These are phyloP conservation scores for Xeromyces bisporus DNA, from an alignment of 495 filamentous ascomycete genomes.

Conservation along the genomic window DNA sequence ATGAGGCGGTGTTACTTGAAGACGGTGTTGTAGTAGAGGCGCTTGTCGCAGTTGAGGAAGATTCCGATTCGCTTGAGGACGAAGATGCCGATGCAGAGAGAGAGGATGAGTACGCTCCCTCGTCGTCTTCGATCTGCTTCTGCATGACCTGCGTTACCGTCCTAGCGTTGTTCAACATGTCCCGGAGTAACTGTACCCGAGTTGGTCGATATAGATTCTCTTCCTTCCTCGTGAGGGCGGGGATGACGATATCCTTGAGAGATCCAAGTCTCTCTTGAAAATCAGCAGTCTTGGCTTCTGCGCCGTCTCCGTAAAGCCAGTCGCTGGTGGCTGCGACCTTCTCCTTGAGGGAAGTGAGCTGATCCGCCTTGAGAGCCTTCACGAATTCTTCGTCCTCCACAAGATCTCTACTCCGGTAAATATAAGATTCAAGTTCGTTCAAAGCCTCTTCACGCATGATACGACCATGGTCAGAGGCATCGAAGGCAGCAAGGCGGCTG, in stretches of 20 bases:
- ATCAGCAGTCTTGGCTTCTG: slow-evolving; percentile 49
- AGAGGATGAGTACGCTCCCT: slow-evolving; percentile 23
- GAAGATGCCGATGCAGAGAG: slow-evolving; percentile 15
- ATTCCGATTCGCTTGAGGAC: slow-evolving; percentile 10
- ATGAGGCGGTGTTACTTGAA: slow-evolving; percentile 9
- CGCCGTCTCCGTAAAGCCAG: slow-evolving; percentile 82
- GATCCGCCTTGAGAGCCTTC: slow-evolving; percentile 43
- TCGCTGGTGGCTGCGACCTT: slow-evolving; percentile 53
- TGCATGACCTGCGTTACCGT: slow-evolving; percentile 29
- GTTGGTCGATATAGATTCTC: slow-evolving; percentile 51
- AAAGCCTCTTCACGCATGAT: slow-evolving; percentile 68
- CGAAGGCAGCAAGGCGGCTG: slow-evolving; percentile 61
- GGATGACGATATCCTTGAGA: slow-evolving; percentile 51
- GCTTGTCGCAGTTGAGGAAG: slow-evolving; percentile 7
- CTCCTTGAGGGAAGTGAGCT: slow-evolving; percentile 43
- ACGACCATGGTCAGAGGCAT: slow-evolving; percentile 62
- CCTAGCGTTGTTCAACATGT: slow-evolving; percentile 38
- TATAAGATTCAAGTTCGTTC: slow-evolving; percentile 87
- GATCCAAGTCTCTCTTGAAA: slow-evolving; percentile 56
- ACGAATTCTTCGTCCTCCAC: slow-evolving; percentile 60
- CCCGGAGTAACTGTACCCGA: slow-evolving; percentile 43
- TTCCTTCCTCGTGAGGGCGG: slow-evolving; percentile 48
- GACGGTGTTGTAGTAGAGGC: slow-evolving; percentile 6
- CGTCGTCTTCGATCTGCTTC: slow-evolving; percentile 25
- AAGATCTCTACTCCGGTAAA: slow-evolving; percentile 74